Conservation (phyloP, 768 basidiomycete species). For the Boletus reticulatus region DNA sequence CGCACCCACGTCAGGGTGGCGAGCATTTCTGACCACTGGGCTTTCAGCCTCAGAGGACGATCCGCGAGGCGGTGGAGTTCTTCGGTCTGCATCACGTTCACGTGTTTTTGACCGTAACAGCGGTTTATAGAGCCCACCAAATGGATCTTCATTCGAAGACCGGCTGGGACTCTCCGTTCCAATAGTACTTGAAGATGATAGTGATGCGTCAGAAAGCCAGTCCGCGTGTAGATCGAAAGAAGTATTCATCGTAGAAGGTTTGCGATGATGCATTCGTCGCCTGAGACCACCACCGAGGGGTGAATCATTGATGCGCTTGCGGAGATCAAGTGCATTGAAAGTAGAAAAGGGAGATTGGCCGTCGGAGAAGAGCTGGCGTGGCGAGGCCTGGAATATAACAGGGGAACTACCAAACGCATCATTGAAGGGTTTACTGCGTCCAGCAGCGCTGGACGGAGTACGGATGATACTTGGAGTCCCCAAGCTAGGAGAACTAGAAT, state of each 20-base stretch:
- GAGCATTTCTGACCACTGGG: conserved; percentile 42
- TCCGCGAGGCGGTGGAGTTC: conserved; percentile 13
- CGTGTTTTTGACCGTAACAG: conserved; percentile 16
- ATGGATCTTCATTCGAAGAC: conserved; percentile 43
- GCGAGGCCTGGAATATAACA: conserved; percentile 41
- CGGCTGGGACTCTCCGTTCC: conserved; percentile 24
- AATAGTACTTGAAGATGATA: conserved; percentile 24
- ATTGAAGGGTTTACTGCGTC: conserved; percentile 26
- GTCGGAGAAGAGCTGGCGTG: conserved; percentile 39
- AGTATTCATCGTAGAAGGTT: conserved; percentile 28
- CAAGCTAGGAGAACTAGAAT: conserved; percentile 31
- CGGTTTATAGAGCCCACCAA: conserved; percentile 44
- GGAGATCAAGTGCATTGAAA: conserved; percentile 31
- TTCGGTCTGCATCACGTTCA: conserved; percentile 8
- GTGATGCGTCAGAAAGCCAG: conserved; percentile 32
- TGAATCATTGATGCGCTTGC: conserved; percentile 43
- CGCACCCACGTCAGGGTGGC: conserved; percentile 18
- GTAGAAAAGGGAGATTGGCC: conserved; percentile 32
- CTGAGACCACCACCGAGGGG: conserved; percentile 38
- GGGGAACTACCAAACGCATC: conserved; percentile 34
- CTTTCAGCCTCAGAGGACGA: conserved; percentile 43
- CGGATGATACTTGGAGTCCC: conserved; percentile 30
- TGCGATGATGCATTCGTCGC: conserved; percentile 31
- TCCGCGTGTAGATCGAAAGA: conserved; percentile 23
- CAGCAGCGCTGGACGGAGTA: conserved; percentile 27